These are phyloP conservation scores for Aureoboletus auriporus DNA, from an alignment of 768 basidiomycete genomes.

Conservation along the genomic window DNA sequence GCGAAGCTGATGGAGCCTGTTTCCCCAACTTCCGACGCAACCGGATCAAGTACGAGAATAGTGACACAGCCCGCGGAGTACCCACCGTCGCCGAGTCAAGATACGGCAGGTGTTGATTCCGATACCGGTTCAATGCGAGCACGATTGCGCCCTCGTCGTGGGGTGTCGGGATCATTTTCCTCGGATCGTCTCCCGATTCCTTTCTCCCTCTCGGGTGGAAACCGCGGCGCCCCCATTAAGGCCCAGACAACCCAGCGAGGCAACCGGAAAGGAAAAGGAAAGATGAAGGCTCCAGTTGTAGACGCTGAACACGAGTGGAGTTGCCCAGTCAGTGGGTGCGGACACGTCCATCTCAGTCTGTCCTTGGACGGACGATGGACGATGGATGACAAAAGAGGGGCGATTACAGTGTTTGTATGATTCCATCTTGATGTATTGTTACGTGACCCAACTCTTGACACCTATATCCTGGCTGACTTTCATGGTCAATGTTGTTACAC, in stretches of 20 bases:
- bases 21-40: conserved; percentile 5
- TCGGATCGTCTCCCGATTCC: conserved; percentile 4
- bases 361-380: conserved; percentile 57
- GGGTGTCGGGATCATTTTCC: conserved; percentile 5
- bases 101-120: conserved; percentile 18
- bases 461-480: neutral
- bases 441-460: conserved; percentile 7
- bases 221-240: conserved; percentile 3
- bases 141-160: conserved; percentile 49
- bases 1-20: conserved; percentile 51
- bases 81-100: conserved; percentile 23
- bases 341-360: conserved; percentile 50
- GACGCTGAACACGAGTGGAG: conserved; percentile 55
- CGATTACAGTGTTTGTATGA: conserved; percentile 39
- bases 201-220: conserved; percentile 5
- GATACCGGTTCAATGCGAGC: conserved; percentile 47
- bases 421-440: conserved; percentile 10
- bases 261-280: conserved; percentile 32
- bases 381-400: conserved; percentile 46
- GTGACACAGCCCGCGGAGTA: conserved; percentile 1
- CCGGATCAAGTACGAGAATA: conserved; percentile 14
- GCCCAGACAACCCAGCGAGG: conserved; percentile 5
- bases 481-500: too few species aligned
- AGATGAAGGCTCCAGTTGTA: conserved; percentile 31
- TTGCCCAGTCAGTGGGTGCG: conserved; percentile 64